Conservation (phyloP, 2,329 filamentous ascomycete genomes). For the Hypomyces rosellus region DNA sequence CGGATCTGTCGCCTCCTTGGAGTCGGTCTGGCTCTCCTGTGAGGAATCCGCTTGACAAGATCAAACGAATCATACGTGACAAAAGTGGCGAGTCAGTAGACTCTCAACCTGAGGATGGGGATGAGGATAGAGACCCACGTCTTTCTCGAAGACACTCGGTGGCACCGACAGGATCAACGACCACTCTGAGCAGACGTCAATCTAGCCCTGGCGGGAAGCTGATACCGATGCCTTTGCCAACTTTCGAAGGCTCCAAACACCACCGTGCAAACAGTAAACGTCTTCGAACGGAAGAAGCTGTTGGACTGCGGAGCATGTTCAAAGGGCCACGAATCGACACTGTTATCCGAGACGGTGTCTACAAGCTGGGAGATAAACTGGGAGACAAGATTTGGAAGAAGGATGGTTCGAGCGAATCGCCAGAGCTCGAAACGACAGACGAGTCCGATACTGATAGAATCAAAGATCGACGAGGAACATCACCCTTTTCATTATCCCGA, state of each 20-base stretch:
- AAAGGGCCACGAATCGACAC: slow-evolving; percentile 70
- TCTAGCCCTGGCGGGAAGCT: slow-evolving; percentile 26
- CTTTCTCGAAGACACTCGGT: slow-evolving; percentile 22
- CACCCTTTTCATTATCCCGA: slow-evolving; percentile 29
- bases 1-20: slow-evolving; percentile 56
- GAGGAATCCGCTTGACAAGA: slow-evolving; percentile 51
- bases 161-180: slow-evolving; percentile 19
- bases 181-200: slow-evolving; percentile 10
- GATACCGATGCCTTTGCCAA: slow-evolving; percentile 16
- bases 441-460: slow-evolving; percentile 42
- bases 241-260: slow-evolving; percentile 19
- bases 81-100: slow-evolving; percentile 40
- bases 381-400: slow-evolving; percentile 51
- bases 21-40: slow-evolving; percentile 60
- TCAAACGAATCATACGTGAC: slow-evolving; percentile 51
- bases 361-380: slow-evolving; percentile 47
- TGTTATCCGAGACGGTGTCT: slow-evolving; percentile 56
- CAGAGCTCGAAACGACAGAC: slow-evolving; percentile 38
- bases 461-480: slow-evolving; percentile 33
- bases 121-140: slow-evolving; percentile 26
- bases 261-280: slow-evolving; percentile 39
- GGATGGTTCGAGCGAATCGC: slow-evolving; percentile 31
- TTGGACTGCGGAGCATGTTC: slow-evolving; percentile 58
- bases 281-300: slow-evolving; percentile 28
- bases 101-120: slow-evolving; percentile 26